Evolutionary conservation across 805 yeast genomes (phyloP).

Genomic region (Kuraishia hungarica): DNA sequence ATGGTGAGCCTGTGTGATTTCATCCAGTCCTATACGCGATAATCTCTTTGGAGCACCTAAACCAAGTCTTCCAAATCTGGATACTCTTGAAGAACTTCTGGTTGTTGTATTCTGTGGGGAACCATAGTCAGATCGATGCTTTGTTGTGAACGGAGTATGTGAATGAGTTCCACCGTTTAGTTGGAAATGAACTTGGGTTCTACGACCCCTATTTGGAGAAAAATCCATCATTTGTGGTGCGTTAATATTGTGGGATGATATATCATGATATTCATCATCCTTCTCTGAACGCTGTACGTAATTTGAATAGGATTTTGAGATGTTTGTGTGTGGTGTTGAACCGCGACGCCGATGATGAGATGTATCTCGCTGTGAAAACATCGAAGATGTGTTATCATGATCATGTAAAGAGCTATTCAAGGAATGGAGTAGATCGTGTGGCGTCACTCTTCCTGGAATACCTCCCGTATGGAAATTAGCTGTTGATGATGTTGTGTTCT

Average conservation of each 20-base stretch:
- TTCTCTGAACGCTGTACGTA: not conserved
- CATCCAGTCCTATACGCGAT: constrained; percentile 13
- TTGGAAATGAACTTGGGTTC: not conserved
- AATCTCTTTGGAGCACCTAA: constrained; percentile 47
- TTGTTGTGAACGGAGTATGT: not conserved
- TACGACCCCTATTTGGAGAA: not conserved
- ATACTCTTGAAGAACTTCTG: not conserved
- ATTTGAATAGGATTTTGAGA: not conserved
- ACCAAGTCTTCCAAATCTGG: constrained; percentile 5
- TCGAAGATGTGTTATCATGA: not conserved
- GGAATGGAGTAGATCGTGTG: not conserved
- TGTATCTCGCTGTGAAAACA: not conserved
- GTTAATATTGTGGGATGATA: not conserved
- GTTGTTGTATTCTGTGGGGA: not conserved
- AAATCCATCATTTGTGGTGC: not conserved
- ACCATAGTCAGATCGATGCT: not conserved
- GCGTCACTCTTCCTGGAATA: not conserved
- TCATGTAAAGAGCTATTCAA: not conserved
- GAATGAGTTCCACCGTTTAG: not conserved
- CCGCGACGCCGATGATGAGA: not conserved
- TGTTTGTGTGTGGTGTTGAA: not conserved
- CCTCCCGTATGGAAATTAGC: not conserved
- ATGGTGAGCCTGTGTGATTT: constrained; percentile 10
- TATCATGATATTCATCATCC: not conserved
- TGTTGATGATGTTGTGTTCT: not conserved